These are phyloP conservation scores for Dictyostelium brefeldianum DNA, from an alignment of 78 protist species.

Conservation along the genomic window DNA sequence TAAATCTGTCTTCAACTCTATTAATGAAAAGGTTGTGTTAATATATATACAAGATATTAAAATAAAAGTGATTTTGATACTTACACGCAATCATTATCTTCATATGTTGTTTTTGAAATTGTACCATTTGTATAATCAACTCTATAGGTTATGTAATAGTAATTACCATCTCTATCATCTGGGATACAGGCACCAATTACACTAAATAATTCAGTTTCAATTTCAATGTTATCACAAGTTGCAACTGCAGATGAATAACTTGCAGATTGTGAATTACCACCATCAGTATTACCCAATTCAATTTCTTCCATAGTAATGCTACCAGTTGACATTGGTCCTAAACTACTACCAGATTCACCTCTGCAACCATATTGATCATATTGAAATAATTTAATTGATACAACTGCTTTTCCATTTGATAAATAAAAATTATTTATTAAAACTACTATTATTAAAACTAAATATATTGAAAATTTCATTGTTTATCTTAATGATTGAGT, in stretches of 20 bases:
- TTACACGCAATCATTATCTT: background rate
- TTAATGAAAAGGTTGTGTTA: no score
- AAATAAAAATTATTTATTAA: background rate
- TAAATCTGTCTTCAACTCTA: no score
- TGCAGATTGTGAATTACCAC: background rate
- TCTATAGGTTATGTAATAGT: background rate
- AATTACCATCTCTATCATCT: background rate
- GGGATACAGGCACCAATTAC: background rate
- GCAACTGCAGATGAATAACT: background rate
- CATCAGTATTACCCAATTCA: background rate
- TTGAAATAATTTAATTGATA: background rate
- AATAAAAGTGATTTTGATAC: background rate
- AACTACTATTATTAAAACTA: background rate
- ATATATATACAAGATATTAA: no score
- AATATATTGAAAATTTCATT: background rate
- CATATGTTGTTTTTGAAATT: background rate
- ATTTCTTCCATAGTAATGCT: background rate
- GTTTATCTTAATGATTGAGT: no score
- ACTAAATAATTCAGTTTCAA: background rate
- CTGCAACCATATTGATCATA: background rate
- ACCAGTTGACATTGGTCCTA: background rate
- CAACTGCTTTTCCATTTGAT: background rate
- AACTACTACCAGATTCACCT: background rate
- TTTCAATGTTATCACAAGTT: background rate
- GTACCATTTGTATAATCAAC: background rate